Evolutionary conservation across 331 rosid species (phyloP).

Genomic region (Malus hybrid): DNA sequence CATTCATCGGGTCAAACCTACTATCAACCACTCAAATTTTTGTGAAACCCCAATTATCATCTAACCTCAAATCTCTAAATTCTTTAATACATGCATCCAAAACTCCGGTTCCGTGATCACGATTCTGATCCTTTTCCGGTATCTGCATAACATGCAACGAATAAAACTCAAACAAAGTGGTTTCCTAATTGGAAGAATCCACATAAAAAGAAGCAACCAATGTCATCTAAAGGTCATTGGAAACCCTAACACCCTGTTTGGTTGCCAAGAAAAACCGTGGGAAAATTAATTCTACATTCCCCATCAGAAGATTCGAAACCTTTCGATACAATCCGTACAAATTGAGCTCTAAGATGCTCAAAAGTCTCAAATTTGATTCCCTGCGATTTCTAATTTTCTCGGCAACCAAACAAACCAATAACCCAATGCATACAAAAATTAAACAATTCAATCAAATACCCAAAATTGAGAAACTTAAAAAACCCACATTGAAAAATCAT

Average conservation of each 20-base stretch:
- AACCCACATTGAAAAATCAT: not conserved
- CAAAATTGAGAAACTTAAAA: not conserved
- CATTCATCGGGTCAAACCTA: slow-evolving; percentile 52
- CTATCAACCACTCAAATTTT: not conserved
- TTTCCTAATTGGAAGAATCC: slow-evolving; percentile 1
- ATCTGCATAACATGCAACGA: slow-evolving; percentile 28
- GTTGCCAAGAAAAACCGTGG: not conserved
- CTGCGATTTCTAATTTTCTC: not conserved
- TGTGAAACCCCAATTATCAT: slow-evolving; percentile 13
- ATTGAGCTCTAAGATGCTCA: not conserved
- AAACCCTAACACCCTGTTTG: slow-evolving; percentile 7
- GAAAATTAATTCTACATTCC: not conserved
- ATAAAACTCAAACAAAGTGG: not conserved
- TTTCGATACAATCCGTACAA: slow-evolving; percentile 2
- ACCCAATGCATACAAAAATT: not conserved
- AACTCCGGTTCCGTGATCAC: slow-evolving; percentile 9
- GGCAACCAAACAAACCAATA: slow-evolving; percentile 13
- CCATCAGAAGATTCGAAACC: not conserved
- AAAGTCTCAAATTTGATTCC: not conserved
- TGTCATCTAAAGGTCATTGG: not conserved
- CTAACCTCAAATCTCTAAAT: slow-evolving; percentile 18
- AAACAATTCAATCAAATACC: not conserved
- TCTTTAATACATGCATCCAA: slow-evolving; percentile 6
- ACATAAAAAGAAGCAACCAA: not conserved
- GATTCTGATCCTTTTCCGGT: slow-evolving; percentile 19